Evolutionary conservation across 2,329 filamentous ascomycete genomes (phyloP).

Genomic region (Epichloe sibirici): DNA sequence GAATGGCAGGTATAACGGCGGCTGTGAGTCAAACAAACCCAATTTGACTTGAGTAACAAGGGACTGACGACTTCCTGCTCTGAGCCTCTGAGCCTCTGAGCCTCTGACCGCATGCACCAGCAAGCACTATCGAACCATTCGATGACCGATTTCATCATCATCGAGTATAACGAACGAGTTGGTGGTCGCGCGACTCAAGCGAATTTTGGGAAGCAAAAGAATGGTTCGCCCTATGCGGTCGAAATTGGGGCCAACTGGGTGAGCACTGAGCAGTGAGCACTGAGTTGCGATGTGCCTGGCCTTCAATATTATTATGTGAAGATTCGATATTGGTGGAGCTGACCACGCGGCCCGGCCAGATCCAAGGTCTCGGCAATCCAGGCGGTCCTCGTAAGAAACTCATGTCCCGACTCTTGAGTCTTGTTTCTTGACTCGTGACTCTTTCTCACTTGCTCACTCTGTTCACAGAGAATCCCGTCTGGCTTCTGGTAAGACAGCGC

Average conservation of each 20-base stretch:
- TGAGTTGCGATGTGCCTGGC: background rate
- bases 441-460: constrained; percentile 6
- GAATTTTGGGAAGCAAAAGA: constrained; percentile 36
- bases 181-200: constrained; percentile 50
- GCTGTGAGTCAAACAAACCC: constrained; percentile 23
- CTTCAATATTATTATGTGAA: background rate
- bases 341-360: constrained; percentile 12
- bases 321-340: background rate
- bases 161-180: constrained; percentile 50
- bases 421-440: too few species aligned
- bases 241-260: constrained; percentile 60
- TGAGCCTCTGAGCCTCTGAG: background rate
- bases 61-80: background rate
- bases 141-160: constrained; percentile 49
- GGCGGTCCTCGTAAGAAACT: constrained; percentile 14
- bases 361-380: constrained; percentile 12
- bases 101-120: constrained; percentile 2
- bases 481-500: constrained; percentile 31
- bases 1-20: constrained; percentile 50
- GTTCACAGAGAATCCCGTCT: constrained; percentile 44
- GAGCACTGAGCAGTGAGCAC: constrained; percentile 10
- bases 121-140: constrained; percentile 50
- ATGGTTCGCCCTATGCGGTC: constrained; percentile 43
- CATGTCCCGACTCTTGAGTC: background rate
- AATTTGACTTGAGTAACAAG: background rate